Conservation (phyloP, 2,329 filamentous ascomycete genomes). For the Cladophialophora immunda region DNA sequence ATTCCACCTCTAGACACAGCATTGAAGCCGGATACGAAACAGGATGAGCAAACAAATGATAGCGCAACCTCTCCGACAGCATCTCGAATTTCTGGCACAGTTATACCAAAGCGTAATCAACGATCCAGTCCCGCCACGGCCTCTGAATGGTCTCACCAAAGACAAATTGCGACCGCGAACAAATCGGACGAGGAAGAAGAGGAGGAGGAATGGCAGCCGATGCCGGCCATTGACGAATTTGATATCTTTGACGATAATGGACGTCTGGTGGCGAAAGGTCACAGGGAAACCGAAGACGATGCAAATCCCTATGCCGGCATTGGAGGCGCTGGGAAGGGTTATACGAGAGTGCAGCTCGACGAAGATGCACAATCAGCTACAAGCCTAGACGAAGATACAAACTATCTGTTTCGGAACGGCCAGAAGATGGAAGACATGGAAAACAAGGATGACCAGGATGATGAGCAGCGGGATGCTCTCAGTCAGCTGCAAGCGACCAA, state of each 20-base stretch:
- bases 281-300: slow-evolving; percentile 73
- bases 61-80: slow-evolving; percentile 11
- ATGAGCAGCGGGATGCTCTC: slow-evolving; percentile 84
- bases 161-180: slow-evolving; percentile 65
- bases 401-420: slow-evolving; percentile 87
- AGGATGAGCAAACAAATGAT: not conserved
- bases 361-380: slow-evolving; percentile 94
- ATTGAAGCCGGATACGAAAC: slow-evolving; percentile 40
- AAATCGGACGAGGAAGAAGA: slow-evolving; percentile 59
- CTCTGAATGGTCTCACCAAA: slow-evolving; percentile 94
- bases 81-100: slow-evolving; percentile 39
- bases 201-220: slow-evolving; percentile 81
- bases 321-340: slow-evolving; percentile 84
- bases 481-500: slow-evolving; percentile 96
- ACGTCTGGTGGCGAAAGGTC: slow-evolving; percentile 82
- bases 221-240: slow-evolving; percentile 91
- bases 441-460: slow-evolving; percentile 72
- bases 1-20: slow-evolving; percentile 6
- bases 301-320: slow-evolving; percentile 71
- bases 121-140: slow-evolving; percentile 52
- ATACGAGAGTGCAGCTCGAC: slow-evolving; percentile 92
- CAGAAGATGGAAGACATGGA: slow-evolving; percentile 60
- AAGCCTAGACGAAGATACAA: slow-evolving; percentile 96
- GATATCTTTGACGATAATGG: slow-evolving; percentile 97
- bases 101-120: slow-evolving; percentile 47